Conservation (phyloP, 2,329 filamentous ascomycete genomes). For the Xylaria sp. region DNA sequence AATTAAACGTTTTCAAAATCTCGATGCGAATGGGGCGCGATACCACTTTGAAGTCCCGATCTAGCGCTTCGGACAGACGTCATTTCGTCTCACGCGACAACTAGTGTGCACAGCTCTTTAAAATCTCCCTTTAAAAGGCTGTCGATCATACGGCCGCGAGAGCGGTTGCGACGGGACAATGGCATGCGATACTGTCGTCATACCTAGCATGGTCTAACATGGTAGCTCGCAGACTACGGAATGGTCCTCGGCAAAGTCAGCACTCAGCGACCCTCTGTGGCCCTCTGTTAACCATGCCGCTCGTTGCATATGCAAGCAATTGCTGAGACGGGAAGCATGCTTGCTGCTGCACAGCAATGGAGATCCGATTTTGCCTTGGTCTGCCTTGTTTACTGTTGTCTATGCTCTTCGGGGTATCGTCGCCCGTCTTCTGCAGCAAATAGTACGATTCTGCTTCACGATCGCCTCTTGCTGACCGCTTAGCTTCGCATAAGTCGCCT, state of each 20-base stretch:
- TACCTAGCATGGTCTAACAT: conserved; percentile 5
- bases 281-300: conserved; percentile 28
- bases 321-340: conserved; percentile 28
- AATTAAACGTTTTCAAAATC: conserved; percentile 29
- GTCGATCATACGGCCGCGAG: conserved; percentile 14
- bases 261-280: conserved; percentile 7
- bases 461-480: conserved; percentile 30
- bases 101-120: conserved; percentile 19
- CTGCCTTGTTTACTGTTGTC: conserved; percentile 19
- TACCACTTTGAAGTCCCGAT: conserved; percentile 40
- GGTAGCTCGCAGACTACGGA: neutral
- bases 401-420: conserved; percentile 30
- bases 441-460: conserved; percentile 24
- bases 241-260: conserved; percentile 4
- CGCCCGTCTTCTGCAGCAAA: conserved; percentile 29
- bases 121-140: conserved; percentile 16
- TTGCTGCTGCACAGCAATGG: conserved; percentile 20
- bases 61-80: conserved; percentile 41
- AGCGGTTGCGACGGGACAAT: conserved; percentile 14
- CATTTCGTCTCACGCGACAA: conserved; percentile 37
- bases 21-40: conserved; percentile 33
- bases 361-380: conserved; percentile 14
- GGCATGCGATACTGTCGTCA: conserved; percentile 32
- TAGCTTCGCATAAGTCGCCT: conserved; percentile 37
- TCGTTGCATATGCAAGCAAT: conserved; percentile 41